Conservation (phyloP, 192 early-diverging fungal genomes). For the Coemansia sp. region DNA sequence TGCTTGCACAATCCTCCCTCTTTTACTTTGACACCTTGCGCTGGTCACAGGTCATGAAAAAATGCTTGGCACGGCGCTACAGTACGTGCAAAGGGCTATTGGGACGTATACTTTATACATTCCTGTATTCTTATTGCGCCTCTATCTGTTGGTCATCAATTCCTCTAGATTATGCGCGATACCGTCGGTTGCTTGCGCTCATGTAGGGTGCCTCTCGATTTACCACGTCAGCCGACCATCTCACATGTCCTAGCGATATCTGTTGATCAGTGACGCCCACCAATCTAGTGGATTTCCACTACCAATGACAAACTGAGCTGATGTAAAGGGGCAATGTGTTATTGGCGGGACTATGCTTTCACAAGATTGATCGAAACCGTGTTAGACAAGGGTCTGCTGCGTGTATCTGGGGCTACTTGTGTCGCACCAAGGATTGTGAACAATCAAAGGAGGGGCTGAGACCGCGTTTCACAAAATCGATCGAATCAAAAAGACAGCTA, state of each 20-base stretch:
- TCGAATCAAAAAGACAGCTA: not conserved
- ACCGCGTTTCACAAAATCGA: conserved; percentile 18
- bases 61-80: not conserved
- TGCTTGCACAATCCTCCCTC: not conserved
- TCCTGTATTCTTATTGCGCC: not conserved
- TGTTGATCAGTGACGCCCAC: not conserved
- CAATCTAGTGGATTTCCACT: not conserved
- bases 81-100: not conserved
- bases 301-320: not conserved
- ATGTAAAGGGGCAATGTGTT: conserved; percentile 25
- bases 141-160: not conserved
- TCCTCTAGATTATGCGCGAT: not conserved
- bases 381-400: no score
- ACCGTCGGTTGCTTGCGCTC: not conserved
- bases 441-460: conserved; percentile 9
- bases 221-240: not conserved
- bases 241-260: not conserved
- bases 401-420: no score
- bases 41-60: not conserved
- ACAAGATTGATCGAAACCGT: conserved; percentile 11
- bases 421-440: no score
- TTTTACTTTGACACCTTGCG: not conserved
- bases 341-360: not conserved
- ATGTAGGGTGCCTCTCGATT: not conserved
- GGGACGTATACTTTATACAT: not conserved